These are phyloP conservation scores for Wickerhamiella kurtzmanii DNA, from an alignment of 805 yeast genomes.

Conservation along the genomic window DNA sequence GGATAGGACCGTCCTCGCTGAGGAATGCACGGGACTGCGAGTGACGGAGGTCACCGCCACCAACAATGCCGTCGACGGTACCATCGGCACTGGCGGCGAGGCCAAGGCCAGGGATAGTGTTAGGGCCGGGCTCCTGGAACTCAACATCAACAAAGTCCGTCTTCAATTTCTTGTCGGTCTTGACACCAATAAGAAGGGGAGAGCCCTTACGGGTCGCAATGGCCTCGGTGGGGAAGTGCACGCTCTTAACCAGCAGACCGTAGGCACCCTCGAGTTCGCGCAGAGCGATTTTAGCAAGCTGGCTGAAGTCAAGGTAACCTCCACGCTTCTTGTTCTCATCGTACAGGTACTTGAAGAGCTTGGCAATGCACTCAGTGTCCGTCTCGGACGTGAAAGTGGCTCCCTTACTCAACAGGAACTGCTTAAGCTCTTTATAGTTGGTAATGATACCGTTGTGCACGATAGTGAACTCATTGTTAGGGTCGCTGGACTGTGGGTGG, in stretches of 20 bases:
- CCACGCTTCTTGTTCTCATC: conserved; percentile 63
- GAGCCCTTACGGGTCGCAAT: conserved; percentile 98
- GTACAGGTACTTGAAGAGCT: conserved; percentile 79
- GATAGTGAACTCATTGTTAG: conserved; percentile 66
- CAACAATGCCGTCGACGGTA: conserved; percentile 36
- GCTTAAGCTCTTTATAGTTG: conserved; percentile 81
- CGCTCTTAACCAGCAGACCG: conserved; percentile 84
- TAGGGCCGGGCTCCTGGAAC: conserved; percentile 49
- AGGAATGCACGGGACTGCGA: conserved; percentile 94
- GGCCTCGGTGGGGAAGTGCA: conserved; percentile 88
- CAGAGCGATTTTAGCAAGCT: conserved; percentile 82
- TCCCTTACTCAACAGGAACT: conserved; percentile 69
- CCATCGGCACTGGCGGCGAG: conserved; percentile 20
- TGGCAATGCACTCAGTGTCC: conserved; percentile 96
- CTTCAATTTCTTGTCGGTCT: conserved; percentile 86
- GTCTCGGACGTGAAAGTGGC: conserved; percentile 79
- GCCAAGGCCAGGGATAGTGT: conserved; percentile 4
- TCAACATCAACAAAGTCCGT: conserved; percentile 98
- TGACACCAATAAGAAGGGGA: conserved; percentile 88
- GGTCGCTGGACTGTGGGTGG: conserved; percentile 92
- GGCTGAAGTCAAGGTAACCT: conserved; percentile 59
- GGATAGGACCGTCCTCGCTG: conserved; percentile 89
- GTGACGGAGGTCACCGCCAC: conserved; percentile 42
- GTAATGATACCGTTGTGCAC: conserved; percentile 98
- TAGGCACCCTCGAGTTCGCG: conserved; percentile 94